Percentiles rank a stretch among this genome's conserved stretches.
Evolutionary conservation across 2,329 filamentous ascomycete species (phyloP).

Genomic region (Leptographium procerum): DNA sequence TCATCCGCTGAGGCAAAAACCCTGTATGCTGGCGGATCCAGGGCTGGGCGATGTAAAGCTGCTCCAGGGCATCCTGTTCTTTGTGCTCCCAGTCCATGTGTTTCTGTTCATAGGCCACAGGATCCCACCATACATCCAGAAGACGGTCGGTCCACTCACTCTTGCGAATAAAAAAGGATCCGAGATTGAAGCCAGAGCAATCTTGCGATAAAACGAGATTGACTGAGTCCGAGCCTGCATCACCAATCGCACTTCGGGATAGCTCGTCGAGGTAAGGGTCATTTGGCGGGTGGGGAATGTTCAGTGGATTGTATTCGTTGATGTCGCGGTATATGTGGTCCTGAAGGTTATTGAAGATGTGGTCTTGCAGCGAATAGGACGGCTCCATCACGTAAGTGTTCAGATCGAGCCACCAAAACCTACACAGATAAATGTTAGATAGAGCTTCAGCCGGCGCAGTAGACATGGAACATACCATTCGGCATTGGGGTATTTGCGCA

Average conservation of each 20-base stretch:
- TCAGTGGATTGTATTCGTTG: slow-evolving; percentile 89
- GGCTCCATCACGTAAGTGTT: slow-evolving; percentile 99
- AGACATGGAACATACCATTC: slow-evolving; percentile 59
- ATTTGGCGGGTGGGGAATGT: slow-evolving; percentile 74
- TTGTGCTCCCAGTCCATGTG: slow-evolving; percentile 99
- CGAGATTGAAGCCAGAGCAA: slow-evolving; percentile 90
- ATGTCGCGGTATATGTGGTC: slow-evolving; percentile 83
- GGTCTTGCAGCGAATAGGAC: slow-evolving; percentile 73
- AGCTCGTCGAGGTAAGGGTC: slow-evolving; percentile 65
- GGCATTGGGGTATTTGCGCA: slow-evolving; percentile 88
- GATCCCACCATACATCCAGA: slow-evolving; percentile 97
- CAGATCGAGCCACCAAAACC: slow-evolving; percentile 98
- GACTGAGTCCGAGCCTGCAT: slow-evolving; percentile 66
- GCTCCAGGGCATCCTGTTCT: slow-evolving; percentile 89
- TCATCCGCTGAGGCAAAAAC: slow-evolving; percentile 81
- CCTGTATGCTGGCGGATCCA: slow-evolving; percentile 84
- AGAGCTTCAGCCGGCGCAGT: neutral
- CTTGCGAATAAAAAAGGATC: slow-evolving; percentile 83
- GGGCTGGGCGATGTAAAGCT: slow-evolving; percentile 81
- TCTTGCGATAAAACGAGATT: slow-evolving; percentile 87
- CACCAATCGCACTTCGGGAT: slow-evolving; percentile 61
- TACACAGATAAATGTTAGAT: slow-evolving; percentile 27
- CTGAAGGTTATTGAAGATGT: slow-evolving; percentile 75
- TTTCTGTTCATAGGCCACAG: slow-evolving; percentile 92
- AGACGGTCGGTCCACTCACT: slow-evolving; percentile 83